phyloP scores from a whole-genome alignment of 2,329 filamentous ascomycete species.

The Nannizzia gypsea region DNA sequence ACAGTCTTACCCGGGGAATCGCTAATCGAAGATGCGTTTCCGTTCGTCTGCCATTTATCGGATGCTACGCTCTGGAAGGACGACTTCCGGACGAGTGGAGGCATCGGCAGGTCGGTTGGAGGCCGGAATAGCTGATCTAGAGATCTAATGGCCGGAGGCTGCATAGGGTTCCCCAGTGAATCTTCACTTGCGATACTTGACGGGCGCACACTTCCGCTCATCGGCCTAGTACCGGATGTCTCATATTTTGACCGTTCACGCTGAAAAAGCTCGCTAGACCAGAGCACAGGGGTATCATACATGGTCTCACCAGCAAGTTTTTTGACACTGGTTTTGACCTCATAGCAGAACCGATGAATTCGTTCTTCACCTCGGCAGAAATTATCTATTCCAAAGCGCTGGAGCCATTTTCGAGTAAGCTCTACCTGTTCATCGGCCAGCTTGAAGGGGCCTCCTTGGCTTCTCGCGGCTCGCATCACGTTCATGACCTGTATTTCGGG shows the following conservation, averaged over 20 bases:
- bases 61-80: conserved; percentile 63
- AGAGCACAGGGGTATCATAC: conserved; percentile 73
- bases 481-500: conserved; percentile 79
- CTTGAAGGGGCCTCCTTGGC: conserved; percentile 86
- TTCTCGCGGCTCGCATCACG: conserved; percentile 66
- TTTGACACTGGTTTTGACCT: conserved; percentile 74
- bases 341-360: conserved; percentile 85
- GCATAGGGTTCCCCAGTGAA: conserved; percentile 17
- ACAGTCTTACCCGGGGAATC: conserved; percentile 55
- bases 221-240: conserved; percentile 26
- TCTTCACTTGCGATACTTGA: conserved; percentile 37
- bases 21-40: conserved; percentile 48
- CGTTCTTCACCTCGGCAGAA: conserved; percentile 91
- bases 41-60: conserved; percentile 48
- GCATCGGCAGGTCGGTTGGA: conserved; percentile 22
- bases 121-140: conserved; percentile 23
- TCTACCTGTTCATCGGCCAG: conserved; percentile 91
- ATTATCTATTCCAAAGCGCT: conserved; percentile 71
- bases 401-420: conserved; percentile 70
- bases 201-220: conserved; percentile 29
- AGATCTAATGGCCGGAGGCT: conserved; percentile 20
- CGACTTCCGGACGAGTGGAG: conserved; percentile 41
- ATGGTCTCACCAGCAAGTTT: conserved; percentile 77
- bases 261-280: conserved; percentile 81
- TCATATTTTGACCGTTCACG: conserved; percentile 47